Percentiles rank a stretch among this genome's conserved stretches.
Evolutionary conservation across 169 alveolate species (phyloP).

Genomic region (Eimeria maxima): DNA sequence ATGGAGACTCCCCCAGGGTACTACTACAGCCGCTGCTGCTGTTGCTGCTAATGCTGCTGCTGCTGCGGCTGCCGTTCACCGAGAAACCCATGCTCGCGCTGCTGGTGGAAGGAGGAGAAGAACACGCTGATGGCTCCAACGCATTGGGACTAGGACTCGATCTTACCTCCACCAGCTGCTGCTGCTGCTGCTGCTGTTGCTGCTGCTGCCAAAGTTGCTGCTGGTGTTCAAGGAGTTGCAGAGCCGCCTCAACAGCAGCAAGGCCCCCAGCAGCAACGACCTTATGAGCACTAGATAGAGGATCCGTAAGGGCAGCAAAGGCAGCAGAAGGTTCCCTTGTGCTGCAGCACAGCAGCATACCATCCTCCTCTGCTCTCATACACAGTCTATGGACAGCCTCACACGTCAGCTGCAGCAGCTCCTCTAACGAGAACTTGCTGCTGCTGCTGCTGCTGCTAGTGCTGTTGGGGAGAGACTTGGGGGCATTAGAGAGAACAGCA

Average conservation of each 20-base stretch:
- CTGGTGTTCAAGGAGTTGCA: conserved; percentile 29
- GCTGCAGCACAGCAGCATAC: conserved; percentile 4
- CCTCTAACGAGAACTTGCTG: conserved; percentile 10
- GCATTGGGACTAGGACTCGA: not conserved
- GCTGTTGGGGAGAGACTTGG: not conserved
- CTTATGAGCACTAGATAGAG: conserved; percentile 21
- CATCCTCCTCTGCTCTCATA: not conserved
- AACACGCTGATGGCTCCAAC: not conserved
- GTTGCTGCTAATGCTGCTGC: conserved; percentile 11
- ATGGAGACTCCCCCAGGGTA: not conserved
- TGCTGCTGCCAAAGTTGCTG: conserved; percentile 14
- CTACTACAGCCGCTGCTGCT: not conserved
- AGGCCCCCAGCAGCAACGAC: conserved; percentile 21
- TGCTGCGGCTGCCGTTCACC: too few relatives aligned
- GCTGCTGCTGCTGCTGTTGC: not conserved
- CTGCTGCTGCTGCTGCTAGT: conserved; percentile 34
- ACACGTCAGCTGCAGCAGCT: conserved; percentile 28
- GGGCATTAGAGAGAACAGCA: not conserved
- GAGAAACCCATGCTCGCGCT: too few relatives aligned
- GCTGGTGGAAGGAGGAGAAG: too few relatives aligned
- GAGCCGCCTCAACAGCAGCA: conserved; percentile 18
- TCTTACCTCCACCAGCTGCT: not conserved
- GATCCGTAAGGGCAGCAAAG: not conserved
- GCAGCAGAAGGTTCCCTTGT: too few relatives aligned
- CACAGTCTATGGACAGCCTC: conserved; percentile 51